Percentiles rank a stretch among this genome's conserved stretches.
These are phyloP conservation scores for Turnera subulata DNA, from an alignment of 345 rosid species.

Conservation along the genomic window DNA sequence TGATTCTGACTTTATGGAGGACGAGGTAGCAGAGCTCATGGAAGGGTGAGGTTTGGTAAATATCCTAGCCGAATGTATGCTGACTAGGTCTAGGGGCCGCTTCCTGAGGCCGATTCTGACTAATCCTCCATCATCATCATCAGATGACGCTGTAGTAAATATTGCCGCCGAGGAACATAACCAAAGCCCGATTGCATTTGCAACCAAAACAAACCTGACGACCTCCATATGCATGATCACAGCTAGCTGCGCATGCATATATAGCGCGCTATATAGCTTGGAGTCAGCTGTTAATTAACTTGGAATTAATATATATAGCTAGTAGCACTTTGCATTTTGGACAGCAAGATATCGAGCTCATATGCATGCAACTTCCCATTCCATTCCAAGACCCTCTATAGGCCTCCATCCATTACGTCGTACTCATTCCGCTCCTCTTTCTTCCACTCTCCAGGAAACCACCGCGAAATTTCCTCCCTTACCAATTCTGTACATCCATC, in stretches of 20 bases:
- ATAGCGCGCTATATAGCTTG: too few relatives aligned
- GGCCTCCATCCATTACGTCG: too few relatives aligned
- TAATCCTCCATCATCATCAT: too few relatives aligned
- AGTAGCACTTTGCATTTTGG: too few relatives aligned
- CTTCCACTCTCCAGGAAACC: slow-evolving; percentile 4
- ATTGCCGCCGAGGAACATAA: slow-evolving; percentile 21
- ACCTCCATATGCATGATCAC: slow-evolving; percentile 18
- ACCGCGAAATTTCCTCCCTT: slow-evolving; percentile 9
- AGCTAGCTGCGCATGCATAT: too few relatives aligned
- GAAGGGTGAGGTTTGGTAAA: slow-evolving; percentile 3
- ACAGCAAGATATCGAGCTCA: too few relatives aligned
- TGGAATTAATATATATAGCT: too few relatives aligned
- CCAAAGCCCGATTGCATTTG: slow-evolving; percentile 30
- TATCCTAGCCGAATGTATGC: slow-evolving; percentile 28
- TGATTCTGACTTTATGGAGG: neutral
- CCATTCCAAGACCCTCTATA: too few relatives aligned
- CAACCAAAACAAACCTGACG: slow-evolving; percentile 26
- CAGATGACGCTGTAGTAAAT: slow-evolving; percentile 13
- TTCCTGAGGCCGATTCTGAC: slow-evolving; percentile 41
- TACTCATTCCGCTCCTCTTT: too few relatives aligned
- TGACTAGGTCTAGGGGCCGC: slow-evolving; percentile 29
- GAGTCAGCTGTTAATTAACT: too few relatives aligned
- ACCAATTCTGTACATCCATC: neutral
- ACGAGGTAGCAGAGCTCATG: too few relatives aligned
- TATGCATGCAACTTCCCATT: too few relatives aligned